phyloP scores from a whole-genome alignment of 1,284 basidiomycete species.

The Ganoderma sinense region DNA sequence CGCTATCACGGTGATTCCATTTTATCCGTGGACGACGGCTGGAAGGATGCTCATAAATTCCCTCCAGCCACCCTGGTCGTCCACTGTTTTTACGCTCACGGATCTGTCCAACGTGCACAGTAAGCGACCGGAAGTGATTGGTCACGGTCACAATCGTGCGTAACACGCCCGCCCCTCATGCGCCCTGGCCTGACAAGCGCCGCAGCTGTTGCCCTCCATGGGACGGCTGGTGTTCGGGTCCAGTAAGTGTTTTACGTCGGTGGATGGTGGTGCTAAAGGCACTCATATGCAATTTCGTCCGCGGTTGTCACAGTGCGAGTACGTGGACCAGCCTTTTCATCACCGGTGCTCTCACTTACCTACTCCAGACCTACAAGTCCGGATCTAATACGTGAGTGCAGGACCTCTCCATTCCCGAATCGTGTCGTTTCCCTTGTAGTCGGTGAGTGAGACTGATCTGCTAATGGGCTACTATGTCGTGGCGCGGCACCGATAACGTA shows the following conservation, averaged over 20 bases:
- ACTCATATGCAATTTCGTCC: neutral
- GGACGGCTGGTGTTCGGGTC: constrained; percentile 11
- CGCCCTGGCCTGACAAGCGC: neutral
- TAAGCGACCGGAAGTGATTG: constrained; percentile 17
- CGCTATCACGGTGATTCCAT: constrained; percentile 14
- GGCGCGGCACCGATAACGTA: constrained; percentile 5
- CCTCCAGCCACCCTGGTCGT: constrained; percentile 23
- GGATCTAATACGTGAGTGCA: constrained; percentile 4
- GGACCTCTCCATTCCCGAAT: neutral
- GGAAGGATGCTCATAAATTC: neutral
- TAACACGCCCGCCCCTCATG: neutral
- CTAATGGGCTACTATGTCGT: neutral
- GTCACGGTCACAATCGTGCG: neutral
- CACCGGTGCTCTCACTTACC: constrained; percentile 1
- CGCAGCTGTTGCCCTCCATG: constrained; percentile 17
- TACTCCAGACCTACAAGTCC: constrained; percentile 2
- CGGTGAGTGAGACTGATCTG: neutral
- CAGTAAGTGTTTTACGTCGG: neutral
- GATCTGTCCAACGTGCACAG: constrained; percentile 7
- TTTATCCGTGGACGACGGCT: neutral
- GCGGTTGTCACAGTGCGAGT: constrained; percentile 7
- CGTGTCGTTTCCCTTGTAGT: neutral
- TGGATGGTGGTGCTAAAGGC: no score
- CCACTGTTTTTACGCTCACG: constrained; percentile 27
- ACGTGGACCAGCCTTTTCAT: neutral